Evolutionary conservation across 495 filamentous ascomycete species (phyloP), one percentile per base, ranked within the genome.

Genomic region (Aspergillus cristatus): DNA sequence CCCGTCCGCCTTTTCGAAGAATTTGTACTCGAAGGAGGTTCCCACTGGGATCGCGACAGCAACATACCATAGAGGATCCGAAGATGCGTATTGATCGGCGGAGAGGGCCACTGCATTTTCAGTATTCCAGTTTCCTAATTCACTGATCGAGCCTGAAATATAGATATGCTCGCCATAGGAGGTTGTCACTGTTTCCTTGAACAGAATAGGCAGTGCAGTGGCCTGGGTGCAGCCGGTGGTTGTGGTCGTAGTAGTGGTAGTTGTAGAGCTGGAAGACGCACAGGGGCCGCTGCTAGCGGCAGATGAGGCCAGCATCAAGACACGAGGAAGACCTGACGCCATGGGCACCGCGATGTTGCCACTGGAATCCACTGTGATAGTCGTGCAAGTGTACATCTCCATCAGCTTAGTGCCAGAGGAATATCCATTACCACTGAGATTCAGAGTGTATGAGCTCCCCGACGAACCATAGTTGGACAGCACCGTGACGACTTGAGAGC

Each of bases 11-110:
- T 70, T 67, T 32, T 71, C 66, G 41, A 84, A 68, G 45, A 73
- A 84, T 60, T 84, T 84, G 49, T 83, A 84, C 55, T 76, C 48
- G 18, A 84, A 65, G 1, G 41, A 48, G 30, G 57, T 57, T 0
- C 75, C 74, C 0, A 63, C 65, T 1, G 65, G 53, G 0, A 83
- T 46, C 1, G 46, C 45, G 2, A 81, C 33, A 0, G 65, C 67
- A 0, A 49, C 65, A 11, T 37, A 59, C 79, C 79, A 84, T 12
- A 75, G 36, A 0, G 70, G 76, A 45, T 78, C 67, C 25, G 48
- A 62, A 1, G 47, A 40, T 2, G 68, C 70, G 44, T 82, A 82
- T 6, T 58, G 41, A 13, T 38, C 45, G 1, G 78, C 68, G 8
- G 60, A 67, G 7, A 83, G 60, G 0, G 65, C 30, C 0, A 81